These are phyloP conservation scores for Chaetomium strumarium DNA, from an alignment of 2,329 filamentous ascomycete species.

Conservation along the genomic window DNA sequence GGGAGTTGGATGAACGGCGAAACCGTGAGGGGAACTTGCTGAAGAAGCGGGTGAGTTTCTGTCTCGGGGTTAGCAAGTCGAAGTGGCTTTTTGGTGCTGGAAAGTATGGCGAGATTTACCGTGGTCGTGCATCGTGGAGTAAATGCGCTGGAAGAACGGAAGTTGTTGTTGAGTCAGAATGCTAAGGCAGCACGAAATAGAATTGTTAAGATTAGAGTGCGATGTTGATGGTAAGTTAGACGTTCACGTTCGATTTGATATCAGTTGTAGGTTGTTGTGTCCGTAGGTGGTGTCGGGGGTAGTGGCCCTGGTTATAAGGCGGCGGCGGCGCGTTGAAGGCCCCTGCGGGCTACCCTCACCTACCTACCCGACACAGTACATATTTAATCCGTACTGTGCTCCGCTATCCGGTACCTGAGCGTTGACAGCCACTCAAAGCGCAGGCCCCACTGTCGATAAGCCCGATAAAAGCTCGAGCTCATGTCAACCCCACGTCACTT, in stretches of 20 bases:
- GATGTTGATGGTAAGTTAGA: no score
- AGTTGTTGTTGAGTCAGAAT: neutral
- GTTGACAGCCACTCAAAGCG: no score
- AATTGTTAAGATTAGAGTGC: no score
- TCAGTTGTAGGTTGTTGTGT: no score
- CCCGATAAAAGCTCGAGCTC: constrained; percentile 18
- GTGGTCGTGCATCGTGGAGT: constrained; percentile 35
- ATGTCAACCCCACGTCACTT: constrained; percentile 14
- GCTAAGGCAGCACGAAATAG: neutral
- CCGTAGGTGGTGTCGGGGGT: no score
- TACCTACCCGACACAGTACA: no score
- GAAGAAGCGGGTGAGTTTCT: constrained; percentile 81
- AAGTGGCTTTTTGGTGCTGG: neutral
- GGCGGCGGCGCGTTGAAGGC: no score
- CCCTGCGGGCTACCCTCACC: no score
- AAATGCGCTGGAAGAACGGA: neutral
- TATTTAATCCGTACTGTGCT: no score
- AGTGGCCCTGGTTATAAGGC: no score
- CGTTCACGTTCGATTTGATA: no score
- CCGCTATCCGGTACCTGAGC: no score
- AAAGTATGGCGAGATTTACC: constrained; percentile 19
- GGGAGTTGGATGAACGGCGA: constrained; percentile 92
- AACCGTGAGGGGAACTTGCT: constrained; percentile 87
- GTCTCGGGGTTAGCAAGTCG: constrained; percentile 10
- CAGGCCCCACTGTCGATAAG: constrained; percentile 14